These are phyloP conservation scores for Saccharomyces pastorianus DNA, from an alignment of 1,139 yeast genomes.

Conservation along the genomic window DNA sequence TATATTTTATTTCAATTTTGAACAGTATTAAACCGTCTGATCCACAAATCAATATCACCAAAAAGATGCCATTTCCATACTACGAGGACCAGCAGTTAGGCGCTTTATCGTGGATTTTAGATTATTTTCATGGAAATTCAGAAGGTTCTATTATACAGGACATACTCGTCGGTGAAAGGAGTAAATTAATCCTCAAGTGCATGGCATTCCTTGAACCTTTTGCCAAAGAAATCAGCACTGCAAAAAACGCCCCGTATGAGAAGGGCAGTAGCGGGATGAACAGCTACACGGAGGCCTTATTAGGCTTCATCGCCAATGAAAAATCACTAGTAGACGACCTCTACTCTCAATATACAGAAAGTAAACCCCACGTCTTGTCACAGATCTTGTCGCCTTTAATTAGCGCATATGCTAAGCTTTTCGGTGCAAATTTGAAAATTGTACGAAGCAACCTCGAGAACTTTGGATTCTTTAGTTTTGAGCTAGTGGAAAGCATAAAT, in stretches of 20 bases:
- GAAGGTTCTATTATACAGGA: constrained; percentile 36
- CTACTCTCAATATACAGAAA: constrained; percentile 31
- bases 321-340: constrained; percentile 38
- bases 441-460: constrained; percentile 34
- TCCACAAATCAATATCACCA: constrained; percentile 35
- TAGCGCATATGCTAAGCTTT: constrained; percentile 32
- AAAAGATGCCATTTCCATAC: constrained; percentile 36
- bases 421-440: constrained; percentile 32
- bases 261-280: constrained; percentile 56
- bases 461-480: constrained; percentile 40
- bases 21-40: constrained; percentile 34
- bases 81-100: constrained; percentile 33
- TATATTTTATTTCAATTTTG: constrained; percentile 29
- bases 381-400: constrained; percentile 33
- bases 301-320: constrained; percentile 43
- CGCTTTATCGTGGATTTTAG: constrained; percentile 38
- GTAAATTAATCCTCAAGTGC: constrained; percentile 38
- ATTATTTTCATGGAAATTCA: constrained; percentile 38
- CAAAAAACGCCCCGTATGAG: constrained; percentile 46
- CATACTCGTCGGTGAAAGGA: constrained; percentile 41
- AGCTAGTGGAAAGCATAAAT: constrained; percentile 36
- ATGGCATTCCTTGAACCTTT: constrained; percentile 40
- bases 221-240: constrained; percentile 37
- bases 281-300: constrained; percentile 46
- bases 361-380: constrained; percentile 37